These are phyloP conservation scores for Usnea hakonensis DNA, from an alignment of 495 filamentous ascomycete species.

Conservation along the genomic window DNA sequence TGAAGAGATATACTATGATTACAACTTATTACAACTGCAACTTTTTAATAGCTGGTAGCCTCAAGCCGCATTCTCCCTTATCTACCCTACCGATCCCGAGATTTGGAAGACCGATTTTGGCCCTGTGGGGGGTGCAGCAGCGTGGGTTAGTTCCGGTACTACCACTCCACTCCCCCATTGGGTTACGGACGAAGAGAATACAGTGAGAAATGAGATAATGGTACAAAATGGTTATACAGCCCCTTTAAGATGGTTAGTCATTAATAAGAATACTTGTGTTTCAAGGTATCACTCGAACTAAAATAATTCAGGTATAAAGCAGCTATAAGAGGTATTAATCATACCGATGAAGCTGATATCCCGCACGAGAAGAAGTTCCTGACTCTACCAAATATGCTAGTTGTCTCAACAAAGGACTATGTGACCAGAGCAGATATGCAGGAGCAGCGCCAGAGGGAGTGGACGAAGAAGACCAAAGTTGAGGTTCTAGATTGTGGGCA, in stretches of 20 bases:
- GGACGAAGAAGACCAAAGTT: neutral
- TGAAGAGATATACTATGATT: neutral
- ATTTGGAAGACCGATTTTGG: neutral
- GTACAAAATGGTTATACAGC: neutral
- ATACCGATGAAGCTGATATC: neutral
- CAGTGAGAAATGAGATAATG: neutral
- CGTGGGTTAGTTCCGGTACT: neutral
- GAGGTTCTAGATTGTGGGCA: slow-evolving; percentile 4
- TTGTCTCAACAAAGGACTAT: neutral
- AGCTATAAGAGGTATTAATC: neutral
- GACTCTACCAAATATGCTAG: neutral
- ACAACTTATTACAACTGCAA: no score
- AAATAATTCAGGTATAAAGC: neutral
- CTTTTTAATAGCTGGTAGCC: neutral
- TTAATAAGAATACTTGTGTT: neutral
- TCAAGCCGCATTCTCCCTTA: neutral
- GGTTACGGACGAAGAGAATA: neutral
- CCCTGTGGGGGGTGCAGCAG: neutral
- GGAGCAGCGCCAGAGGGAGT: neutral
- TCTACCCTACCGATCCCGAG: neutral
- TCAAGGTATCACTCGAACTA: neutral
- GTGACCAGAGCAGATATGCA: slow-evolving; percentile 1
- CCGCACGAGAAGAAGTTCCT: neutral
- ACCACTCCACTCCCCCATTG: neutral
- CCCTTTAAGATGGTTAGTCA: neutral